Conservation (phyloP, 192 early-diverging fungal species). For the Thamnidium elegans region DNA sequence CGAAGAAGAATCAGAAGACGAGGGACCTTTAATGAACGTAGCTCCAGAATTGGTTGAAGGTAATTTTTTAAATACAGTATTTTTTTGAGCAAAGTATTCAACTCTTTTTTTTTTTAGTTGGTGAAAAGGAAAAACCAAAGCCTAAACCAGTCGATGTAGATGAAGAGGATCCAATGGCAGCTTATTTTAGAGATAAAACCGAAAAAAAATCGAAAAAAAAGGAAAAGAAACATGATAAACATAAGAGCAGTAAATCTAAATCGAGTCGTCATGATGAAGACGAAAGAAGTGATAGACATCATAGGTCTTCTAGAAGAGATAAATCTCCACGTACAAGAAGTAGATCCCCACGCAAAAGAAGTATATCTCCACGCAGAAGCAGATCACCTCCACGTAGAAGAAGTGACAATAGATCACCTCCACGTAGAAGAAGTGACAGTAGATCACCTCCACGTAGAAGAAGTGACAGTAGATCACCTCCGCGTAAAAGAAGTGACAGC, state of each 20-base stretch:
- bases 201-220: conserved; percentile 50
- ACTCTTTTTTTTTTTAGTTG: conserved; percentile 8
- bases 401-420: no score
- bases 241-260: conserved; percentile 30
- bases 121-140: not conserved
- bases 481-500: not conserved
- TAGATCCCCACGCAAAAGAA: not conserved
- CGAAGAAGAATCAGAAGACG: conserved; percentile 46
- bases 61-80: not conserved
- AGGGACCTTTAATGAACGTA: conserved; percentile 50
- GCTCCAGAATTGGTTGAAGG: conserved; percentile 42
- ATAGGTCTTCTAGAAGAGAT: no score
- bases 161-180: conserved; percentile 62
- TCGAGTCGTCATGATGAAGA: no score
- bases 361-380: not conserved
- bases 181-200: conserved; percentile 61
- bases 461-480: not conserved
- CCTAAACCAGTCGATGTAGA: conserved; percentile 22
- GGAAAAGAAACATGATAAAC: conserved; percentile 30
- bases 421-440: no score
- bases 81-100: not conserved
- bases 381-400: not conserved
- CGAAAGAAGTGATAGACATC: no score
- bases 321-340: not conserved
- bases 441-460: not conserved